phyloP scores from a whole-genome alignment of 768 basidiomycete species.

The Leucocoprinus birnbaumii region DNA sequence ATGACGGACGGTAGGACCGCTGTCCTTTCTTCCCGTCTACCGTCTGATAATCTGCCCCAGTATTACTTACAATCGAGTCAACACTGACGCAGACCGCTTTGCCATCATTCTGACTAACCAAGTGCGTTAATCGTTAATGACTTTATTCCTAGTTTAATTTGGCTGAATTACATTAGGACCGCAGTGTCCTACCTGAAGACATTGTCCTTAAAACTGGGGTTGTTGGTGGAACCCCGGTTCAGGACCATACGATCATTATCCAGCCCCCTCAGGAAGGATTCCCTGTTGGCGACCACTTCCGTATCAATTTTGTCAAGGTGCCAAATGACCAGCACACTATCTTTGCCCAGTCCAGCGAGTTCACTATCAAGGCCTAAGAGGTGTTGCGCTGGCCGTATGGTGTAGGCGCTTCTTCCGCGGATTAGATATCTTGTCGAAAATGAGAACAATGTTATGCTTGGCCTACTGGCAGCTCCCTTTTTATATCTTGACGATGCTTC shows the following conservation, averaged over 20 bases:
- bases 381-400: neutral
- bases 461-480: too few species aligned
- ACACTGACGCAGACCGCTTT: constrained; percentile 5
- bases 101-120: constrained; percentile 11
- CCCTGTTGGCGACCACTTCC: constrained; percentile 8
- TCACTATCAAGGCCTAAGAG: neutral
- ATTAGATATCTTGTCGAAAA: too few species aligned
- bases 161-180: neutral
- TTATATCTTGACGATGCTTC: too few species aligned
- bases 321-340: constrained; percentile 5
- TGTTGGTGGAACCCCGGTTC: constrained; percentile 1
- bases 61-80: constrained; percentile 3
- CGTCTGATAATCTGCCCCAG: neutral
- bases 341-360: constrained; percentile 11
- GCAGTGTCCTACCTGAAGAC: neutral
- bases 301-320: constrained; percentile 9
- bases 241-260: neutral
- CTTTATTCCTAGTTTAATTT: too few species aligned
- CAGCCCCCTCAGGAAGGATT: constrained; percentile 1
- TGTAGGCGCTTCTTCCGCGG: neutral
- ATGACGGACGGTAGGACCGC: constrained; percentile 4
- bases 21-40: too few species aligned
- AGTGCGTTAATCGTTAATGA: neutral
- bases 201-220: neutral
- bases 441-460: too few species aligned